Base-by-base conservation (phyloP, 495 filamentous ascomycete species). In the Alectoria sarmentosa region DNA sequence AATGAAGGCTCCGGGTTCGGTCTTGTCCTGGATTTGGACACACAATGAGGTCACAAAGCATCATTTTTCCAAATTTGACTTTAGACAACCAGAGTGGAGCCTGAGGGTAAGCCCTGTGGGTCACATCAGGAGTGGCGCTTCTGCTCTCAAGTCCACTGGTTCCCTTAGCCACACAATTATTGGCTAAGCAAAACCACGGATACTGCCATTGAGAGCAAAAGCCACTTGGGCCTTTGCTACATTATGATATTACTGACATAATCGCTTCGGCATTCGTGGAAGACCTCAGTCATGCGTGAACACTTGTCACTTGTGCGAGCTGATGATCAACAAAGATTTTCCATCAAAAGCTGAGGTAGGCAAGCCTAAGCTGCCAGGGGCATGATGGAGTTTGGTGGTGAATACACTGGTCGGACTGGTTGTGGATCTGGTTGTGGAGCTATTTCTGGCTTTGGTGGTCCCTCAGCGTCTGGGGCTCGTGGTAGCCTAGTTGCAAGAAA, bases 401-500 rank as follows among this genome's bases (percentile, higher is more conserved):
- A 64, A 60, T 69, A 69, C 3, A 55, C 34, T 10, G 56, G 15
- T 63, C 23, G 37, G 15, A 64, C 34, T 21, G 46, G 13, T 39
- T 42, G 56, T 23, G 28, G 19, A 23, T 61, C 57, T 26, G 39
- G 42, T 28, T 58, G 60, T 36, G 58, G 55, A 38, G 34, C 48
- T 30, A n/a, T 38, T 2, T 52, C 59, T 38, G 49, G 46, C 32
- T 46, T 66, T 41, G 49, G 59, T 11, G 23, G 41, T 30, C 61
- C 56, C 23, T 48, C 36, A 9, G 30, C 42, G 37, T 64, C 58
- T 55, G 48, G 48, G 26, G 49, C 46, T 17, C 63, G 63, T 4
- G 70, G 70, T 46, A 72, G 59, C 32, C 64, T 66, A 14, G 57
- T 61, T 37, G 68, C 59, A 37, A 72, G 66, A 58, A 62, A 65